These are phyloP conservation scores for Ophioceras dolichostomum DNA, from an alignment of 2,329 filamentous ascomycete species.

Conservation along the genomic window DNA sequence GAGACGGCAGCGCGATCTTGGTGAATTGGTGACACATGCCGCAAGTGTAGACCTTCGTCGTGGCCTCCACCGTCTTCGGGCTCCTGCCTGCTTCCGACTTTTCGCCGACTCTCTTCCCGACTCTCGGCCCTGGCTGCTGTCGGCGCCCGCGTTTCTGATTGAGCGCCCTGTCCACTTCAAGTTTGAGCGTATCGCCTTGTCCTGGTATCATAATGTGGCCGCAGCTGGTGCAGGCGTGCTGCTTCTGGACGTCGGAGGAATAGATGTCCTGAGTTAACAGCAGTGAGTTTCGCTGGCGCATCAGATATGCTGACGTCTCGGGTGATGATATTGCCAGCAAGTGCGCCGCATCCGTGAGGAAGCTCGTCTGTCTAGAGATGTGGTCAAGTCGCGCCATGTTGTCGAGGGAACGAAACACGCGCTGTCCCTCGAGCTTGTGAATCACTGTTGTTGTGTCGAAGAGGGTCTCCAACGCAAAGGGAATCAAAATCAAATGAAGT, in stretches of 20 bases:
- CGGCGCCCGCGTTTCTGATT: slow-evolving; percentile 4
- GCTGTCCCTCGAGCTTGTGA: not conserved
- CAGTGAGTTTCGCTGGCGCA: slow-evolving; percentile 38
- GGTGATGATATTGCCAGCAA: slow-evolving; percentile 39
- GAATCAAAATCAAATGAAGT: too few species aligned
- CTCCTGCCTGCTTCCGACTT: too few species aligned
- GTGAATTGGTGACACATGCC: slow-evolving; percentile 31
- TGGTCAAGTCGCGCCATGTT: slow-evolving; percentile 7
- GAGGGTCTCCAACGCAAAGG: too few species aligned
- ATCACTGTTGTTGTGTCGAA: too few species aligned
- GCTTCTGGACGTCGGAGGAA: slow-evolving; percentile 33
- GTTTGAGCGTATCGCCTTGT: slow-evolving; percentile 24
- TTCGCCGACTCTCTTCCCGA: too few species aligned
- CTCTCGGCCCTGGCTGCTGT: not conserved
- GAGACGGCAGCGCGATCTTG: slow-evolving; percentile 23
- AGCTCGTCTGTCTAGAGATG: slow-evolving; percentile 21
- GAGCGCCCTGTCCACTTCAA: slow-evolving; percentile 22
- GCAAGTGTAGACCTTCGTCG: slow-evolving; percentile 30
- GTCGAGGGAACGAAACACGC: too few species aligned
- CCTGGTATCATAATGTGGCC: slow-evolving; percentile 48
- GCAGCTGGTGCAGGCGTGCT: slow-evolving; percentile 46
- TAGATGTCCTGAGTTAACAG: slow-evolving; percentile 32
- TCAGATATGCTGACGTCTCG: slow-evolving; percentile 45
- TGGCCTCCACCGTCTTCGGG: slow-evolving; percentile 10
- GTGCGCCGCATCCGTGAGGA: slow-evolving; percentile 47